Percentiles rank a stretch among this genome's conserved stretches.
These are phyloP conservation scores for Epichloe glyceriae DNA, from an alignment of 2,329 filamentous ascomycete species.

Conservation along the genomic window DNA sequence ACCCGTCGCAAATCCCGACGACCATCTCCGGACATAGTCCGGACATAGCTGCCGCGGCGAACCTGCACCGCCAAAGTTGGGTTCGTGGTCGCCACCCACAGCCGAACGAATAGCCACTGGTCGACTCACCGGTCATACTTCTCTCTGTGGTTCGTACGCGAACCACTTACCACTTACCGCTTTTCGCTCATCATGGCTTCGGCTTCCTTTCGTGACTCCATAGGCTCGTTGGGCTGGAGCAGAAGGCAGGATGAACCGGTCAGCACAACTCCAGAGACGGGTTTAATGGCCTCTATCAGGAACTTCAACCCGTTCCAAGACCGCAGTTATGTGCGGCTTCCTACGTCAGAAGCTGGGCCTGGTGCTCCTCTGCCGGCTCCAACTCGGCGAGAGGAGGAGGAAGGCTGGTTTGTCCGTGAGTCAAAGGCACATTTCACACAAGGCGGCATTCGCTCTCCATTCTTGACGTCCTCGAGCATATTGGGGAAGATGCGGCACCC, in stretches of 20 bases:
- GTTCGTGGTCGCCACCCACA: constrained; percentile 1
- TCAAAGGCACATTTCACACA: constrained; percentile 14
- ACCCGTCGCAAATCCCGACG: constrained; percentile 1
- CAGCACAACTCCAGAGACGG: constrained; percentile 55
- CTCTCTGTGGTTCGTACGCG: neutral
- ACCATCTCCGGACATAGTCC: constrained; percentile 1
- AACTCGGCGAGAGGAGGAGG: constrained; percentile 80
- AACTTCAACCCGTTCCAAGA: constrained; percentile 79
- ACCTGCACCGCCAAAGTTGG: neutral
- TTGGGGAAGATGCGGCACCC: constrained; percentile 18
- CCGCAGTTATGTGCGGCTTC: constrained; percentile 79
- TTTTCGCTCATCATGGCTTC: constrained; percentile 55
- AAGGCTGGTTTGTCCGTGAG: constrained; percentile 93
- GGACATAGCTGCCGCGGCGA: constrained; percentile 1
- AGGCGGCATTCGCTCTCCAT: neutral
- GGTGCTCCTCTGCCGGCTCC: constrained; percentile 80
- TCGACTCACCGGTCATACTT: neutral
- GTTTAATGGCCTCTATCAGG: constrained; percentile 68
- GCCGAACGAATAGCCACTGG: neutral
- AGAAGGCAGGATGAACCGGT: constrained; percentile 71
- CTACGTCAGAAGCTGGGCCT: constrained; percentile 60
- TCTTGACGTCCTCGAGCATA: constrained; percentile 11
- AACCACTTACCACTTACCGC: neutral
- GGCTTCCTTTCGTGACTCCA: constrained; percentile 79
- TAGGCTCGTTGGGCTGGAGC: constrained; percentile 91